These are phyloP conservation scores for Amphicarpaea edgeworthii DNA, from an alignment of 306 rosid species.

Conservation along the genomic window DNA sequence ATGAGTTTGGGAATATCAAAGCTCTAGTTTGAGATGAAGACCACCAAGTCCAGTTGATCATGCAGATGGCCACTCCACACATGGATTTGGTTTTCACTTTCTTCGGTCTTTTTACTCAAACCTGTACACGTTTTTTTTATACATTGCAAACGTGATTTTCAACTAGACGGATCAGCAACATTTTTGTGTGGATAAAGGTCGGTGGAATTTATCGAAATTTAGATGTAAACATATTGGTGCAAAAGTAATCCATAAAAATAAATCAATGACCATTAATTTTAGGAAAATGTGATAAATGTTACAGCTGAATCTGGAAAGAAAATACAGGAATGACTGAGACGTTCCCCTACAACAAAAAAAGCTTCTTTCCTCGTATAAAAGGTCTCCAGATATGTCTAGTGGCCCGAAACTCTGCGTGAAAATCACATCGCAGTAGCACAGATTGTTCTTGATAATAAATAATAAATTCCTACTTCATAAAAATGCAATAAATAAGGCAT, in stretches of 20 bases:
- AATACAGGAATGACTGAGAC: constrained; percentile 22
- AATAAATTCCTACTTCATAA: constrained; percentile 42
- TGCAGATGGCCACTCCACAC: too few relatives aligned
- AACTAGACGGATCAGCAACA: background rate
- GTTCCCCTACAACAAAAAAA: constrained; percentile 41
- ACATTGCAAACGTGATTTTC: background rate
- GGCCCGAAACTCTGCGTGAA: constrained; percentile 43
- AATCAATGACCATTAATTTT: constrained; percentile 47
- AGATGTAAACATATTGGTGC: background rate
- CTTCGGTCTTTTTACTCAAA: background rate
- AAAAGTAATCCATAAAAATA: constrained; percentile 25
- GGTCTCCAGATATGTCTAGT: constrained; percentile 45
- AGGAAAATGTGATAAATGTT: constrained; percentile 37
- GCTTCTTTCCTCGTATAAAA: constrained; percentile 47
- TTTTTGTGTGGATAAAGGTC: background rate
- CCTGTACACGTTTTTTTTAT: background rate
- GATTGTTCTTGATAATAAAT: constrained; percentile 21
- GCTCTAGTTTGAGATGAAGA: too few relatives aligned
- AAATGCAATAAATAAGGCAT: constrained; percentile 41
- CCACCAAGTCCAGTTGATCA: too few relatives aligned
- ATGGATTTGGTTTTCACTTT: background rate
- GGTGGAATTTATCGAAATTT: background rate
- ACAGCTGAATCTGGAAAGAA: constrained; percentile 47
- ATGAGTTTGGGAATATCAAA: too few relatives aligned
- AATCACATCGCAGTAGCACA: constrained; percentile 44